Evolutionary conservation across 1,139 yeast genomes (phyloP), one percentile per base, ranked within the genome.

Genomic region (Lodderomyces theae): DNA sequence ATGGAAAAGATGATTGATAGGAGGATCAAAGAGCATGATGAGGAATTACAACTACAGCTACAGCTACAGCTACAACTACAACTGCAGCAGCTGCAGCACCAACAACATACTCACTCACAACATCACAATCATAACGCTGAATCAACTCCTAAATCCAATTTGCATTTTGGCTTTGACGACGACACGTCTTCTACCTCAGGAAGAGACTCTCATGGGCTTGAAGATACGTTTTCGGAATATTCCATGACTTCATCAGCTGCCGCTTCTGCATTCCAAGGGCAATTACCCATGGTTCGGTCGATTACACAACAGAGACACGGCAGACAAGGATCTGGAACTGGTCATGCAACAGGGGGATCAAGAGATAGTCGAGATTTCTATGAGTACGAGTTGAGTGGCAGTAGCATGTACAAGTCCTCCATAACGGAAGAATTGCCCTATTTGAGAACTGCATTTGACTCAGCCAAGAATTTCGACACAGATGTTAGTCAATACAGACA

Each of bases 401-500:
- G 63, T 41, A 40, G 45, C 13, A 53, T 71, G 31, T 72, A 66
- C 28, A 73, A 71, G 47, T 68, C 80, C 1, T 71, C 80, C 2
- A 59, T 79, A 5, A 53, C 78, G 2, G 81, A 77, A 25, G 80
- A 78, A 50, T 57, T 79, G 51, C 85, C 85, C 0, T 72, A 67
- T 47, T 60, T 79, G 49, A 65, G 79, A 74, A 60, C 73, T 12
- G 84, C 82, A n/a, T 79, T 79, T 47, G 70, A 73, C 46, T 72
- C 73, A 48, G 81, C 79, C 2, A 71, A 66, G 45, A 70, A 69
- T 29, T 64, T 74, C 12, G 78, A 74, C 46, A 74, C 72, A 48
- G 82, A 77, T 46, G 61, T 77, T 4, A 61, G 60, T 39, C 74
- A 68, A 45, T 43, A 45, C 31, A 42, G 39, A 35, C 42, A 42